Percentiles rank a stretch among this genome's conserved stretches.
Conservation (phyloP, 2,329 filamentous ascomycete genomes). For the Talaromyces sp. region DNA sequence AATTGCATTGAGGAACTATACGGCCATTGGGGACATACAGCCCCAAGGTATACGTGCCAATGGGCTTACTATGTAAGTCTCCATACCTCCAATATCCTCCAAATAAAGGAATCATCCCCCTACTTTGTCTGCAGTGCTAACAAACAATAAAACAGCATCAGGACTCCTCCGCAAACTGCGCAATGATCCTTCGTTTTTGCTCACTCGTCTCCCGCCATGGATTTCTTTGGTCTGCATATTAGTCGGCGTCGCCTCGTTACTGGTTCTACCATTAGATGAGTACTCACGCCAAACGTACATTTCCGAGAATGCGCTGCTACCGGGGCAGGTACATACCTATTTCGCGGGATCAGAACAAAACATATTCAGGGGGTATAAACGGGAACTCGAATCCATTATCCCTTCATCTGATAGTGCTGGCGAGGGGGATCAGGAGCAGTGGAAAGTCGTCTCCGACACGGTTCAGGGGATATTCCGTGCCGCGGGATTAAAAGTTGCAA, state of each 20-base stretch:
- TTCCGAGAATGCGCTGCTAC: conserved; percentile 92
- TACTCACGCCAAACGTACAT: conserved; percentile 94
- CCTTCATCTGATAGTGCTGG: conserved; percentile 10
- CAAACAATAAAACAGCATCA: conserved; percentile 25
- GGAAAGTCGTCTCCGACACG: conserved; percentile 58
- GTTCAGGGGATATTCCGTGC: conserved; percentile 73
- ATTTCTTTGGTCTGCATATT: conserved; percentile 81
- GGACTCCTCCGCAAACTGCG: conserved; percentile 57
- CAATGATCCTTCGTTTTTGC: conserved; percentile 74
- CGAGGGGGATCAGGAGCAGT: not conserved
- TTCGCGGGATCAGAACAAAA: conserved; percentile 96
- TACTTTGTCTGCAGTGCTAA: not conserved
- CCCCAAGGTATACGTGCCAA: conserved; percentile 12
- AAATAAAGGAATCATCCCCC: not conserved
- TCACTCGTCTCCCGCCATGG: conserved; percentile 75
- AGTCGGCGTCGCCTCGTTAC: conserved; percentile 83
- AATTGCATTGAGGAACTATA: not conserved
- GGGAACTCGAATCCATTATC: conserved; percentile 66
- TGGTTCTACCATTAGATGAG: conserved; percentile 82
- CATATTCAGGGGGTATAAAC: conserved; percentile 83
- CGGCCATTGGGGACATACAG: conserved; percentile 11
- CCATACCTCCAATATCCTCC: too few relatives aligned
- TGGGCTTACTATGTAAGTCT: conserved; percentile 20
- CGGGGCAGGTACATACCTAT: conserved; percentile 96
- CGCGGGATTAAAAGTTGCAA: conserved; percentile 80